phyloP scores from a whole-genome alignment of 2,329 filamentous ascomycete species.

The Cercospora sesami region DNA sequence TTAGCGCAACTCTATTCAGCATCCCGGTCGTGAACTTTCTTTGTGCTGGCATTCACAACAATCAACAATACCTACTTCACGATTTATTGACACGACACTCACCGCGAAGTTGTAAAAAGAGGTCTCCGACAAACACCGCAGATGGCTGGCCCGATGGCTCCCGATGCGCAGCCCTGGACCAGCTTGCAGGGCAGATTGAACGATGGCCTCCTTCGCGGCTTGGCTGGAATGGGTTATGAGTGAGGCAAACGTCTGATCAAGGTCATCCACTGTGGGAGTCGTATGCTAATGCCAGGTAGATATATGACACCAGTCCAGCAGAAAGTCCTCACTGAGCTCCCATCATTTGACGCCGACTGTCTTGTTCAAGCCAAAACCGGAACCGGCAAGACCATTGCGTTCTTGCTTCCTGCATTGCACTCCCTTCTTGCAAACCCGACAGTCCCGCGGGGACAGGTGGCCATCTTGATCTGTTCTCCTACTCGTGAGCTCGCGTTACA shows the following conservation, averaged over 20 bases:
- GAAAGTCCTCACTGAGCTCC: conserved; percentile 54
- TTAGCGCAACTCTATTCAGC: neutral
- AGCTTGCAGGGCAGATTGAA: conserved; percentile 31
- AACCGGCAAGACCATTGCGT: conserved; percentile 93
- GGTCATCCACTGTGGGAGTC: neutral
- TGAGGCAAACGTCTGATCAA: conserved; percentile 23
- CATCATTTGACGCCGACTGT: conserved; percentile 52
- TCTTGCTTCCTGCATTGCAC: conserved; percentile 83
- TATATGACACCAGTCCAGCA: conserved; percentile 58
- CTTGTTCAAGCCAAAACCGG: conserved; percentile 74
- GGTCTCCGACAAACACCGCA: neutral
- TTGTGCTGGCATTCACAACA: neutral
- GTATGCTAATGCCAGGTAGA: conserved; percentile 43
- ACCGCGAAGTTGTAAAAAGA: neutral
- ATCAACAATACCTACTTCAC: neutral
- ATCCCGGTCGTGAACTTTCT: neutral
- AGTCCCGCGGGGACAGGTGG: conserved; percentile 71
- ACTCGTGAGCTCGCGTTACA: conserved; percentile 66
- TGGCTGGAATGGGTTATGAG: conserved; percentile 29
- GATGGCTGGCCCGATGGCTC: conserved; percentile 12
- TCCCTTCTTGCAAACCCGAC: conserved; percentile 71
- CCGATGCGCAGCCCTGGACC: conserved; percentile 27
- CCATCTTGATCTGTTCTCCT: conserved; percentile 83
- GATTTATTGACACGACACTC: neutral
- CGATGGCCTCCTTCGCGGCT: conserved; percentile 25